Evolutionary conservation across 176 grass and related monocot species (phyloP).

Genomic region (Phoenix dactylifera): DNA sequence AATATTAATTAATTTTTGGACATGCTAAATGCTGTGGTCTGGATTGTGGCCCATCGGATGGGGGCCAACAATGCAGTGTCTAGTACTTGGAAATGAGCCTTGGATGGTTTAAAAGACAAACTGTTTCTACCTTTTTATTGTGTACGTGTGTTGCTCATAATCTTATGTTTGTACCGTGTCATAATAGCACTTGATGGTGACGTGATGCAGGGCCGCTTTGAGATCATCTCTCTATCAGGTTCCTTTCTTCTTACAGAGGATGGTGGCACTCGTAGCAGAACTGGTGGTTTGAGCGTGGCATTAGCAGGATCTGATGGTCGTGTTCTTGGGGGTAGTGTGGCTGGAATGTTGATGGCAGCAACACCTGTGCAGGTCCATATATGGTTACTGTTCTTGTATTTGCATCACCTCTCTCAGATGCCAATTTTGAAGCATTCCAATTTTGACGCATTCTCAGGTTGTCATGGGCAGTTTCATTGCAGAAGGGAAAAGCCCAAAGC

Average conservation of each 20-base stretch:
- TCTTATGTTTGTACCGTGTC: too few relatives aligned
- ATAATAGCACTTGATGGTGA: neutral
- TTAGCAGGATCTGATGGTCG: conserved; percentile 92
- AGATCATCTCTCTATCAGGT: conserved; percentile 94
- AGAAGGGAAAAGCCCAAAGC: conserved; percentile 74
- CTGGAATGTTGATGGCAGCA: conserved; percentile 86
- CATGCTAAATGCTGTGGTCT: too few relatives aligned
- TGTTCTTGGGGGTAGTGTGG: conserved; percentile 88
- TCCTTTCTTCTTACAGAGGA: conserved; percentile 92
- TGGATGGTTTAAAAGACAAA: too few relatives aligned
- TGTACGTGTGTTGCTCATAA: too few relatives aligned
- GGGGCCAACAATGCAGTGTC: too few relatives aligned
- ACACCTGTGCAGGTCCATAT: conserved; percentile 68
- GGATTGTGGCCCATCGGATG: too few relatives aligned
- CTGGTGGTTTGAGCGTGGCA: conserved; percentile 81
- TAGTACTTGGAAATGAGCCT: too few relatives aligned
- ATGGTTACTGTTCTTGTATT: neutral
- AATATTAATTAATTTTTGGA: too few relatives aligned
- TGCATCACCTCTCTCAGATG: neutral
- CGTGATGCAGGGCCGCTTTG: conserved; percentile 71
- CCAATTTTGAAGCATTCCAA: neutral
- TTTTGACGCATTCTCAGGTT: conserved; percentile 36
- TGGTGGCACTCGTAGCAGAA: conserved; percentile 83
- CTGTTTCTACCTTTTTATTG: too few relatives aligned
- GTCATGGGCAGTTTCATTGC: conserved; percentile 91